A percentile compares a stretch with the other conserved stretches of the same genome.
Conservation (phyloP, 306 rosid species). For the Crataegus laevigata region DNA sequence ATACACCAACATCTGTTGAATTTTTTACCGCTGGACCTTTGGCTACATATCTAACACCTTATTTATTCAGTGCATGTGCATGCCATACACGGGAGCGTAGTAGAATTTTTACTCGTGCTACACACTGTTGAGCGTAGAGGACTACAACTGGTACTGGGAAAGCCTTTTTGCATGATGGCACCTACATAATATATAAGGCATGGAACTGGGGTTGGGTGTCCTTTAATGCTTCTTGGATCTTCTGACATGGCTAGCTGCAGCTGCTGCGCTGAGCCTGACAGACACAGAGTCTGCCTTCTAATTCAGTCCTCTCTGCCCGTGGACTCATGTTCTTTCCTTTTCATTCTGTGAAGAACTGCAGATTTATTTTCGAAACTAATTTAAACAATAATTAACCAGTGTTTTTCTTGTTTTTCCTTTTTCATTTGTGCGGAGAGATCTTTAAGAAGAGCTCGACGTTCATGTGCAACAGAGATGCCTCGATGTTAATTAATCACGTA, state of each 20-base stretch:
- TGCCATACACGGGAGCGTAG: not conserved
- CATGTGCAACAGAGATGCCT: too few species aligned
- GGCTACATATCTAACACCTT: too few species aligned
- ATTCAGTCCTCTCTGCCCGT: not conserved
- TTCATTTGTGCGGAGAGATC: not conserved
- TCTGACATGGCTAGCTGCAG: conserved; percentile 18
- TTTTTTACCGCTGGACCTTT: too few species aligned
- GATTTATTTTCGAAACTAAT: conserved; percentile 21
- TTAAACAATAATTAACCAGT: not conserved
- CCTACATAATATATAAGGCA: not conserved
- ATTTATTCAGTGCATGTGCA: too few species aligned
- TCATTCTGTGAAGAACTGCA: conserved; percentile 40
- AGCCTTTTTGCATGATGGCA: not conserved
- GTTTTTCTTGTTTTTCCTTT: conserved; percentile 13
- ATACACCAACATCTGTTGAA: too few species aligned
- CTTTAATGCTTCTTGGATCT: conserved; percentile 32
- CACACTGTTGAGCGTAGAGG: not conserved
- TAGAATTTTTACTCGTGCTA: not conserved
- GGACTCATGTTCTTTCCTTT: conserved; percentile 33
- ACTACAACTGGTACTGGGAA: not conserved
- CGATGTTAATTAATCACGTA: not conserved
- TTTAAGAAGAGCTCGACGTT: not conserved
- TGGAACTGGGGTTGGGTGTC: not conserved
- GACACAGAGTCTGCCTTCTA: conserved; percentile 1
- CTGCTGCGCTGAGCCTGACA: conserved; percentile 3